Evolutionary conservation across 2,329 filamentous ascomycete species (phyloP).

Genomic region (Epichloe amarillans): DNA sequence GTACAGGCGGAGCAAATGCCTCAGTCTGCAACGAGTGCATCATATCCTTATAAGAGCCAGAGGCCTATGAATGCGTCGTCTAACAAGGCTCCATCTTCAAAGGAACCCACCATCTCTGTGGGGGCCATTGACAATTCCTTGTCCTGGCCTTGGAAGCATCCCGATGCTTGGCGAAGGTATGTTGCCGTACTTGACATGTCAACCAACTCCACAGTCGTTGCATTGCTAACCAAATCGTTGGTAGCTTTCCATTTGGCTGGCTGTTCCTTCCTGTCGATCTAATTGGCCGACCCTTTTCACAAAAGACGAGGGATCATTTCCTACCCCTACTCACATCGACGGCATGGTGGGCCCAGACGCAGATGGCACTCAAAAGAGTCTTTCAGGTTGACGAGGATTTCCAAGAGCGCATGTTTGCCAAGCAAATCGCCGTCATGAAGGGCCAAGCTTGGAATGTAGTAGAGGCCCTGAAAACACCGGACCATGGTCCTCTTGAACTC

Average conservation of each 20-base stretch:
- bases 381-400: slow-evolving; percentile 93
- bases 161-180: slow-evolving; percentile 65
- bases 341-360: slow-evolving; percentile 93
- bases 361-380: slow-evolving; percentile 68
- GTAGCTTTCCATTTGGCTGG: slow-evolving; percentile 96
- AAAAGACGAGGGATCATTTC: slow-evolving; percentile 87
- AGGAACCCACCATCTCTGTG: slow-evolving; percentile 52
- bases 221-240: slow-evolving; percentile 11
- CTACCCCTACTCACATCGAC: slow-evolving; percentile 90
- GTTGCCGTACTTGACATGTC: slow-evolving; percentile 1
- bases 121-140: slow-evolving; percentile 96
- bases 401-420: slow-evolving; percentile 97
- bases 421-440: slow-evolving; percentile 97
- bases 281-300: slow-evolving; percentile 90
- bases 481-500: slow-evolving; percentile 87
- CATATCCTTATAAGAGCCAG: slow-evolving; percentile 61
- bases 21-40: slow-evolving; percentile 27
- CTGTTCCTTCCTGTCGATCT: slow-evolving; percentile 92
- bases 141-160: slow-evolving; percentile 98
- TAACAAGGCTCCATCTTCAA: slow-evolving; percentile 29
- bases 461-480: slow-evolving; percentile 82
- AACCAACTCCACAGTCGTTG: background rate
- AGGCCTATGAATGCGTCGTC: slow-evolving; percentile 73
- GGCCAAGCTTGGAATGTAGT: slow-evolving; percentile 99
- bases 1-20: slow-evolving; percentile 36